Evolutionary conservation across 78 protist species (phyloP).

Genomic region (Guillardia theta): DNA sequence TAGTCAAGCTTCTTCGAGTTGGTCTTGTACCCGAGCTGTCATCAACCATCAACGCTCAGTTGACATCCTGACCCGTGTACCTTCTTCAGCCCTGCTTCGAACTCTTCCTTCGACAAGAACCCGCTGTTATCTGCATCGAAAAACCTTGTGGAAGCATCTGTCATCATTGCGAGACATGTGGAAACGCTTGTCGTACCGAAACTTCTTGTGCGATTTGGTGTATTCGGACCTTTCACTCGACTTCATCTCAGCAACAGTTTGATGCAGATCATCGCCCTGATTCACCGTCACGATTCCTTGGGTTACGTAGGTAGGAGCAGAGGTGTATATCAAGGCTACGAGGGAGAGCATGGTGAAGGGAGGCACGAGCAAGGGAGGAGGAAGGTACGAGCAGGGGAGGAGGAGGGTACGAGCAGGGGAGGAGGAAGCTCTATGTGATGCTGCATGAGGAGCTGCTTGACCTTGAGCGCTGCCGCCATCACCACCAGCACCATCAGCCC

Average conservation of each 20-base stretch:
- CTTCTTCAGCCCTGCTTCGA: constrained; percentile 28
- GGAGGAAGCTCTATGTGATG: too few species aligned
- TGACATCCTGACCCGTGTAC: neutral
- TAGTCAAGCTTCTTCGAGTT: neutral
- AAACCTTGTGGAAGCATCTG: neutral
- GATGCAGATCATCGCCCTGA: neutral
- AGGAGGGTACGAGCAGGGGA: too few species aligned
- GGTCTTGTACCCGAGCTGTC: neutral
- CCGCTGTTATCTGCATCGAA: neutral
- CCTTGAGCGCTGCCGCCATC: too few species aligned
- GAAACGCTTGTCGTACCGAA: neutral
- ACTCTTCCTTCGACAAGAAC: neutral
- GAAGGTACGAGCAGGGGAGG: too few species aligned
- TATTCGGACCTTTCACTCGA: neutral
- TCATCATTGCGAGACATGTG: too few species aligned
- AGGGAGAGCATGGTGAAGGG: too few species aligned
- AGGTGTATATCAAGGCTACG: too few species aligned
- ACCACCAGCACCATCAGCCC: too few species aligned
- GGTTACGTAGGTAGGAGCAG: too few species aligned
- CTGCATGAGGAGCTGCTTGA: too few species aligned
- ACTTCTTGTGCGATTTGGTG: constrained; percentile 38
- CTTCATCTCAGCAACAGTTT: neutral
- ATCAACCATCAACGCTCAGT: neutral
- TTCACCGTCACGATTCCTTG: too few species aligned
- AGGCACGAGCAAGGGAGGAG: too few species aligned